Base-by-base conservation (phyloP, 2,329 filamentous ascomycete genomes). In the Neofusicoccum laricinum region DNA sequence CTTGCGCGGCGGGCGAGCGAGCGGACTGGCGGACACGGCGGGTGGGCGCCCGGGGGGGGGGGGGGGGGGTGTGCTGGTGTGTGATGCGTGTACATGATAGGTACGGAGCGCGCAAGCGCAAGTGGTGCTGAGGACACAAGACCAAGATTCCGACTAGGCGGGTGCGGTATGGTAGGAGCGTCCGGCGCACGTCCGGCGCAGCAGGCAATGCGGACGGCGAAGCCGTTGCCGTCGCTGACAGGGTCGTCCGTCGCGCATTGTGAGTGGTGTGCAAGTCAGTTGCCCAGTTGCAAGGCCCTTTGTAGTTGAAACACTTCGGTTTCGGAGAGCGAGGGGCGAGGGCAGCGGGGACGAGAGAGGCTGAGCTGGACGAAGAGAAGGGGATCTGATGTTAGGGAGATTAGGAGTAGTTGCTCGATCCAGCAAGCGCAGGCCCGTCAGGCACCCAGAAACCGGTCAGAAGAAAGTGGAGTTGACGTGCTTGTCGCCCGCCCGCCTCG, bases 391-490 rank as follows among this genome's bases (percentile, higher is more conserved):
- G 55, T 59, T 59, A 46, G 55, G 55, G 25, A 45, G 12, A 3
- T 40, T 58, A 45, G 53, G 53, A 58, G 53, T 32, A 17, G 53
- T 43, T 58, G 53, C 53, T 58, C 36, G 25, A 59, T 19, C 6
- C 7, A 59, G 40, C 55, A 59, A 59, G 55, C 34, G 40, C 55
- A 36, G 15, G 38, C 30, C 40, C 55, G 55, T 59, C n/a, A 59
- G 55, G 55, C 55, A 58, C 55, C 55, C 55, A 59, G 41, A 59
- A 59, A 59, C 55, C 55, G 55, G 55, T 59, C 55, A 59, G 55
- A 45, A 59, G 55, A 59, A 59, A 59, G 55, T 59, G 55, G 55
- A 59, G 55, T 59, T 59, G 55, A 59, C 55, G 41, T 59, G 55
- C 55, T 58, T 32, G 38, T 43, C 55, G 25, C 19, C 55, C 40